Evolutionary conservation across 805 yeast genomes (phyloP), one percentile per base, ranked within the genome.

Genomic region (Ogataea thermomethanolica): DNA sequence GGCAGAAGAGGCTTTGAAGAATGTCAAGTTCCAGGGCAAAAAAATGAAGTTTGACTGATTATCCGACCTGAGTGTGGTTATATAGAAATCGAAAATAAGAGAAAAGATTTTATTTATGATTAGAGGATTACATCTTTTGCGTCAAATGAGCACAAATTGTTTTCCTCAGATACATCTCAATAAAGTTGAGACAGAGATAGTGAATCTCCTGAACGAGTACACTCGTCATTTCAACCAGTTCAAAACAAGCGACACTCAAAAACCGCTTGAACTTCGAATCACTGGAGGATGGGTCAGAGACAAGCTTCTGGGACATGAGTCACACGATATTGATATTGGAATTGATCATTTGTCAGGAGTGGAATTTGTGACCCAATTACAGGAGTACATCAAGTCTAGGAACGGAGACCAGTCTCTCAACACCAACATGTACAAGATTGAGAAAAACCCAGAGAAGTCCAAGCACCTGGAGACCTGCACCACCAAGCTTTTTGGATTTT

Each of bases 261-360:
- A 51, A 34, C 58, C 59, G 4, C 36, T 61, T n/a, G 47, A 48
- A 3, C 69, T 85, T 10, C 62, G 99, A 45, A 85, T 93, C 50
- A 90, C 97, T 0, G 99, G 99, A 25, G 99, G 99, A 0, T 91
- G 99, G 99, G 99, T 93, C 2, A 74, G 99, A 52, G 99, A 93
- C 61, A 93, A 93, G 64, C 67, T 93, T 22, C 67, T 93, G 23
- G 95, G 95, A 0, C 71, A 73, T 33, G 78, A 77, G 15, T 81
- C 91, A 29, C 80, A 91, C 56, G 99, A 93, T 60, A 69, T 93
- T 23, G 99, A 93, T 54, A 86, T 93, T 34, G 97, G 97, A 6
- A 78, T 93, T 34, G 89, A 93, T 61, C 71, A 71, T 39, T 65
- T 87, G 55, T 77, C 95, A 0, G 99, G 99, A 0, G 89, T 84